A percentile compares a stretch with the other conserved stretches of the same genome.
phyloP scores from a whole-genome alignment of 768 basidiomycete species.

The Mycena olivaceomarginata region DNA sequence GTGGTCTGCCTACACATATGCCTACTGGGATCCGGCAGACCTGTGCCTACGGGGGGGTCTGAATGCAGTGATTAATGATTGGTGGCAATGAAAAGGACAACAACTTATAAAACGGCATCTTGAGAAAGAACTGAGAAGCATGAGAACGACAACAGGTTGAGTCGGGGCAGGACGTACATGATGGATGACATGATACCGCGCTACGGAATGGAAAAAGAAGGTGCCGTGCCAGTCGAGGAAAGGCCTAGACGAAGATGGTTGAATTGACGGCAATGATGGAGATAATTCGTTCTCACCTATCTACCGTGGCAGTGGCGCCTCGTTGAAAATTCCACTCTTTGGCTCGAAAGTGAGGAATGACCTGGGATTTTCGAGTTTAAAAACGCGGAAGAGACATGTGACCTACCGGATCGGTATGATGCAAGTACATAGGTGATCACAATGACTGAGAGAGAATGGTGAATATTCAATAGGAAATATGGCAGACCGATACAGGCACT shows the following conservation, averaged over 20 bases:
- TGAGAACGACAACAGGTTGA: not conserved
- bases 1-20: no score
- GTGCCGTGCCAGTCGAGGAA: slow-evolving; percentile 79
- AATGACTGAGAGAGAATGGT: slow-evolving; percentile 49
- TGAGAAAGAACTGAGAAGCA: slow-evolving; percentile 71
- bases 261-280: not conserved
- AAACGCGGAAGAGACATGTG: not conserved
- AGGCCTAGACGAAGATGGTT: slow-evolving; percentile 54
- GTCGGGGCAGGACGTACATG: slow-evolving; percentile 60
- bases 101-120: slow-evolving; percentile 68
- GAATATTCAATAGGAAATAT: no score
- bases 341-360: slow-evolving; percentile 68
- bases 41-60: no score
- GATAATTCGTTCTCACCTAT: slow-evolving; percentile 44
- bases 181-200: slow-evolving; percentile 79
- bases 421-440: slow-evolving; percentile 74
- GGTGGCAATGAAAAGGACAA: no score
- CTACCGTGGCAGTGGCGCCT: no score
- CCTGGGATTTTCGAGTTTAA: not conserved
- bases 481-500: no score
- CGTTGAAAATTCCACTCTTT: slow-evolving; percentile 67
- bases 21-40: no score
- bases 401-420: slow-evolving; percentile 74
- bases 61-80: not conserved
- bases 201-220: slow-evolving; percentile 81